Evolutionary conservation across 2,329 filamentous ascomycete species (phyloP).

Genomic region (Monilinia polystroma): DNA sequence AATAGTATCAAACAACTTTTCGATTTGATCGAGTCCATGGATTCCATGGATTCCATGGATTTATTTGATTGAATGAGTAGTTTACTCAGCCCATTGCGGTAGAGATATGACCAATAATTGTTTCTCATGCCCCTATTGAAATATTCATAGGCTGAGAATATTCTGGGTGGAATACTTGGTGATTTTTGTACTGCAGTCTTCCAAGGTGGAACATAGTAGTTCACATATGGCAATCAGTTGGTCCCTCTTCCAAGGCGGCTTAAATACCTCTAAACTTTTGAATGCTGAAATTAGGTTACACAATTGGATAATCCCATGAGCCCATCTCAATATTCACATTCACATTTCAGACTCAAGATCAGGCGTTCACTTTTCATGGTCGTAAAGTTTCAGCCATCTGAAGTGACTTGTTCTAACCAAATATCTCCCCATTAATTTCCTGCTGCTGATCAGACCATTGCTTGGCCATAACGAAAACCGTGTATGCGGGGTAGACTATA

Average conservation of each 20-base stretch:
- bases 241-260: too few species aligned
- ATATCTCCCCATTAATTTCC: neutral
- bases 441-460: neutral
- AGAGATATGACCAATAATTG: neutral
- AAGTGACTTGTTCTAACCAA: neutral
- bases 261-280: too few species aligned
- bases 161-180: neutral
- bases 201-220: too few species aligned
- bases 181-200: neutral
- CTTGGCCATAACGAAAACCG: neutral
- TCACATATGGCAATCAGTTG: too few species aligned
- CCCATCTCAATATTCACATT: neutral
- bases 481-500: neutral
- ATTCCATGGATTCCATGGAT: too few species aligned
- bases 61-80: neutral
- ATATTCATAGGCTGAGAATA: neutral
- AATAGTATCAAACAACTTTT: neutral
- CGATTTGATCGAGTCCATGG: neutral
- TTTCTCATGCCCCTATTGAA: neutral
- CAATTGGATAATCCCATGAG: too few species aligned
- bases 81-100: neutral
- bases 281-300: too few species aligned
- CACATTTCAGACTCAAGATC: neutral
- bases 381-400: conserved; percentile 1
- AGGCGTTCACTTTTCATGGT: neutral